Base-by-base conservation (phyloP, 148 eudicot species). In the Fagopyrum esculentum region DNA sequence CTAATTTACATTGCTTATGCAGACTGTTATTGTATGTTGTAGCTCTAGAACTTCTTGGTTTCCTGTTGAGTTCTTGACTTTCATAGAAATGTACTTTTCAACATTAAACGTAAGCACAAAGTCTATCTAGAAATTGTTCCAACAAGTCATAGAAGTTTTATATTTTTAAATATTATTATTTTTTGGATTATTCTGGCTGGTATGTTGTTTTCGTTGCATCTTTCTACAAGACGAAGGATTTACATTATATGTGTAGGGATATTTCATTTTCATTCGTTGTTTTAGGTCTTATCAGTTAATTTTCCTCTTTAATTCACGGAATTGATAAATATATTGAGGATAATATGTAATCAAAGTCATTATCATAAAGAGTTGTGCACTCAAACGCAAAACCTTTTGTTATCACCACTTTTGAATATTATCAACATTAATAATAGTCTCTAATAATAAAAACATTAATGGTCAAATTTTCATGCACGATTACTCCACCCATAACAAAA, bases 291-390 rank as follows among this genome's bases (percentile, higher is more conserved):
- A 49, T 49, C 52, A 49, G 52, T 9, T 49, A 8, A 2, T 49
- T 49, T 49, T 9, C 12, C 52, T 49, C 9, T 49, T 49, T 49
- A 49, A 49, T 64, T 12, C 29, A 10, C 11, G 69, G 7, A 61
- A 10, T 30, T 64, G 45, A 35, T 35, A 13, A 43, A 43, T 40
- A 49, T 49, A 12, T 35, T 4, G 43, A 61, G 15, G 43, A 61
- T 61, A 29, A 61, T 61, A 10, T 3, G 68, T 61, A 29, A 61
- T 61, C 43, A 60, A 12, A 13, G 71, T 66, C 71, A 35, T 66
- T 66, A 66, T 66, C 71, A 66, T 40, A 40, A 64, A 40, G 71
- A 66, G 71, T 66, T 66, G 71, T 66, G 43, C 71, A 66, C 71
- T 35, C 71, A 66, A 66, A 66, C 71, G 46, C 71, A 66, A 66